These are phyloP conservation scores for Mycena filopes DNA, from an alignment of 768 basidiomycete species.

Conservation along the genomic window DNA sequence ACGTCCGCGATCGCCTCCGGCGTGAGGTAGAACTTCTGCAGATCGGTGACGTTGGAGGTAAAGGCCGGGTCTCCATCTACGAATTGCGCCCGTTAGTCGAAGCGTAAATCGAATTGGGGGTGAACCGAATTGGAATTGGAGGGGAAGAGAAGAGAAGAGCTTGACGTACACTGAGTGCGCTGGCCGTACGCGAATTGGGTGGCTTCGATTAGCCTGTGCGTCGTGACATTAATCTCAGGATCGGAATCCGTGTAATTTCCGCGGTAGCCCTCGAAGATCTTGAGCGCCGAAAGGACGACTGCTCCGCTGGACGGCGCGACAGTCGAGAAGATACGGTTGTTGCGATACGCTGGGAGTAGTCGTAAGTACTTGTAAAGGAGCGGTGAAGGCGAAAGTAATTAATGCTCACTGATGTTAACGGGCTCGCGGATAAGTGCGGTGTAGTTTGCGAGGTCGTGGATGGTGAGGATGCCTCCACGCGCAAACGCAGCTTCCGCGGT, in stretches of 20 bases:
- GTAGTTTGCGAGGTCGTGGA: constrained; percentile 31
- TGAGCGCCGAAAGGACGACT: constrained; percentile 48
- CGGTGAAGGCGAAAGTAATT: background rate
- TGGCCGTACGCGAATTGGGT: constrained; percentile 48
- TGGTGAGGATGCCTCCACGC: constrained; percentile 34
- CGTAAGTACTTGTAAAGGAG: background rate
- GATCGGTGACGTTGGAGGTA: constrained; percentile 47
- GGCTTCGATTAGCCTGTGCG: constrained; percentile 47
- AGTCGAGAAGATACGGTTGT: constrained; percentile 44
- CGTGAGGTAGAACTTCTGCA: constrained; percentile 43
- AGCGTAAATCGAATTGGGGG: too few species aligned
- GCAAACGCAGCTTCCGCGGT: constrained; percentile 25
- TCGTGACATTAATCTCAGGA: constrained; percentile 44
- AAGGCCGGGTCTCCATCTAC: constrained; percentile 49
- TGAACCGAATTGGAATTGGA: too few species aligned
- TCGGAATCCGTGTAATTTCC: constrained; percentile 36
- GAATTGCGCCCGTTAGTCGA: too few species aligned
- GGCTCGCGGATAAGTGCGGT: constrained; percentile 36
- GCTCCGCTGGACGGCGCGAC: constrained; percentile 49
- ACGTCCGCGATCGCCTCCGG: constrained; percentile 37
- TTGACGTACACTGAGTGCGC: constrained; percentile 36
- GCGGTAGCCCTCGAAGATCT: constrained; percentile 46
- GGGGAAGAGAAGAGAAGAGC: constrained; percentile 3
- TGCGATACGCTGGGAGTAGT: constrained; percentile 33
- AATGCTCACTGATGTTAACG: constrained; percentile 36